Conservation (phyloP, 106 monocot species). For the Dendrobium huoshanense region DNA sequence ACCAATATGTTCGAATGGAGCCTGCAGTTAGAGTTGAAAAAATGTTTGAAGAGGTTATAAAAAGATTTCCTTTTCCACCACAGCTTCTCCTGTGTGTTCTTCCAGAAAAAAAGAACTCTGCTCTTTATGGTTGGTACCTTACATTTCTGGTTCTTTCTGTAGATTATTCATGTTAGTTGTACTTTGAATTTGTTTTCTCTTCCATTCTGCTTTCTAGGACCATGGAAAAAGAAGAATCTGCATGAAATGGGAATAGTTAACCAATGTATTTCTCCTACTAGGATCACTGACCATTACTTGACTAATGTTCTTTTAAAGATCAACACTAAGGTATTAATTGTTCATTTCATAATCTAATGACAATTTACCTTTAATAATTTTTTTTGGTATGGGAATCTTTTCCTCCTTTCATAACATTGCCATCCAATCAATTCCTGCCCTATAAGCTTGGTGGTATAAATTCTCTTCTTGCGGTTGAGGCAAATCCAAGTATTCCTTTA, state of each 20-base stretch:
- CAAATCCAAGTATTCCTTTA: constrained; percentile 29
- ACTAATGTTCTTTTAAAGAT: constrained; percentile 80
- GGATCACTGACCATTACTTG: constrained; percentile 63
- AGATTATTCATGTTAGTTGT: background rate
- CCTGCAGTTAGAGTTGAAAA: constrained; percentile 56
- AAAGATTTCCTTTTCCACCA: constrained; percentile 30
- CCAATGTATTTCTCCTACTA: constrained; percentile 62
- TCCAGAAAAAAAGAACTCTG: constrained; percentile 67
- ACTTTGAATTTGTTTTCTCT: background rate
- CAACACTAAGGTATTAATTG: constrained; percentile 51
- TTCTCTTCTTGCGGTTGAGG: constrained; percentile 41
- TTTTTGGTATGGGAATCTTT: background rate
- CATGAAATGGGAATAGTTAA: constrained; percentile 61
- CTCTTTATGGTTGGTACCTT: constrained; percentile 50
- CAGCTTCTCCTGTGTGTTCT: constrained; percentile 71
- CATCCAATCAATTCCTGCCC: background rate
- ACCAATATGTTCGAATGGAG: constrained; percentile 34
- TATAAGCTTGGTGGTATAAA: constrained; percentile 64
- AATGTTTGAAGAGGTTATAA: constrained; percentile 51
- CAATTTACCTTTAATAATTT: background rate
- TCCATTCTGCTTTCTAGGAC: constrained; percentile 29
- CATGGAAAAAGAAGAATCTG: constrained; percentile 84
- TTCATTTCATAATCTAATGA: background rate
- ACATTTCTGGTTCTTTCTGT: background rate
- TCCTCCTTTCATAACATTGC: background rate